Base-by-base conservation (phyloP, 1,284 basidiomycete genomes). In the Malassezia yamatoensis region DNA sequence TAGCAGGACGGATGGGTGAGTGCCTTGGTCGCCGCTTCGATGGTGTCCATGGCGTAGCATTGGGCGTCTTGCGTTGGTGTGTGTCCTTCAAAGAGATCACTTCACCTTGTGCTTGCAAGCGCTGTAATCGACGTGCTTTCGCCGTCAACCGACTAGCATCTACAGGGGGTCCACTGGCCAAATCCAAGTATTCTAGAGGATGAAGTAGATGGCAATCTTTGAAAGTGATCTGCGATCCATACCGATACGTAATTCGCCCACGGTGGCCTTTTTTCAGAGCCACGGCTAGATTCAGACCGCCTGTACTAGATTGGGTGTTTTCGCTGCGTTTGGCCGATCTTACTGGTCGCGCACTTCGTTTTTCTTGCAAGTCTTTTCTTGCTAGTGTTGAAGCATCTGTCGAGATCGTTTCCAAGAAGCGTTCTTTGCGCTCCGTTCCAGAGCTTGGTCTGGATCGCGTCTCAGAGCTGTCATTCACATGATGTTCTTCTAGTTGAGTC, bases 361-460 rank as follows among this genome's bases (percentile, higher is more conserved):
- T 7, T 9, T 18, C 42, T 6, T 37, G 41, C 9, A 38, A 24
- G n/a, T 43, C 32, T 16, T 24, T 38, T 8, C 33, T 40, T 2
- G 50, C 50, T 11, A 35, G 18, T 5, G 67, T 60, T 36, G 73
- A 63, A 38, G 68, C 66, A 52, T 72, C 76, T 16, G 60, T 65
- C 18, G 76, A 72, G 47, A 79, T 73, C n/a, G 77, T 74, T 65
- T 80, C 79, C 51, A 80, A 76, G 64, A 80, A 79, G 21, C 78
- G 73, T 64, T 80, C 79, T 55, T 76, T 75, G 38, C 75, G 60
- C 41, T 72, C 65, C 10, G 66, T 59, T 24, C 63, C 59, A n/a
- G 68, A 64, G 46, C 57, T 53, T 18, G 54, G 21, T 8, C 51
- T 51, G 51, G 62, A 60, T 24, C 24, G 24, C 43, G 46, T 45